Evolutionary conservation across 768 basidiomycete species (phyloP).

Genomic region (Rhodotorula babjevae): DNA sequence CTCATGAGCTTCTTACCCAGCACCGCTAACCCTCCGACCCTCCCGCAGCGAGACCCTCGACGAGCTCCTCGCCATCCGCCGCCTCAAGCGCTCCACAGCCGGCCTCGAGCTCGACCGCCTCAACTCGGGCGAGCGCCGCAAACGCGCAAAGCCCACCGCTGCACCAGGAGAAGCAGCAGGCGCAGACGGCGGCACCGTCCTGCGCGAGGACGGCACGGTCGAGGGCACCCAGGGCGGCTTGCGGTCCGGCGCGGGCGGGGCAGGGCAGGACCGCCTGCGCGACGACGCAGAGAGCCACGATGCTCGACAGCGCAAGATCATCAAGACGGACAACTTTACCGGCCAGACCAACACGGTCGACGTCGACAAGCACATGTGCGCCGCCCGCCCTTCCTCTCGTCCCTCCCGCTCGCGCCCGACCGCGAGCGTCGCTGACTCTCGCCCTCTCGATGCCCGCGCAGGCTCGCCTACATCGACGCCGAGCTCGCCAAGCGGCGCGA

Average conservation of each 20-base stretch:
- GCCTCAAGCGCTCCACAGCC: slow-evolving; percentile 56
- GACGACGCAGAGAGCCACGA: slow-evolving; percentile 55
- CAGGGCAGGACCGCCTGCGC: slow-evolving; percentile 47
- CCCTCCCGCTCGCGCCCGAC: too few relatives aligned
- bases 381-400: slow-evolving; percentile 13
- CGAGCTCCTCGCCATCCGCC: slow-evolving; percentile 78
- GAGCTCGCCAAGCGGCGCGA: slow-evolving; percentile 73
- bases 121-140: slow-evolving; percentile 66
- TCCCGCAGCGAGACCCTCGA: slow-evolving; percentile 52
- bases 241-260: slow-evolving; percentile 53
- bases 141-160: slow-evolving; percentile 58
- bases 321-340: slow-evolving; percentile 75
- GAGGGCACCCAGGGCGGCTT: slow-evolving; percentile 45
- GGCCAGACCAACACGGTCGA: slow-evolving; percentile 93
- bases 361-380: slow-evolving; percentile 97
- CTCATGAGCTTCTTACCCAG: background rate
- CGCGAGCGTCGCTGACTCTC: background rate
- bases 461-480: slow-evolving; percentile 97
- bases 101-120: slow-evolving; percentile 83
- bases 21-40: background rate
- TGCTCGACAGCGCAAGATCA: slow-evolving; percentile 58
- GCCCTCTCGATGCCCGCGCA: slow-evolving; percentile 45
- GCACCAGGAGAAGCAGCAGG: slow-evolving; percentile 56
- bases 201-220: slow-evolving; percentile 15
- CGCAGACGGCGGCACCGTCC: slow-evolving; percentile 49